Evolutionary conservation across 2,329 filamentous ascomycete species (phyloP).

Genomic region (Colletotrichum phormii): DNA sequence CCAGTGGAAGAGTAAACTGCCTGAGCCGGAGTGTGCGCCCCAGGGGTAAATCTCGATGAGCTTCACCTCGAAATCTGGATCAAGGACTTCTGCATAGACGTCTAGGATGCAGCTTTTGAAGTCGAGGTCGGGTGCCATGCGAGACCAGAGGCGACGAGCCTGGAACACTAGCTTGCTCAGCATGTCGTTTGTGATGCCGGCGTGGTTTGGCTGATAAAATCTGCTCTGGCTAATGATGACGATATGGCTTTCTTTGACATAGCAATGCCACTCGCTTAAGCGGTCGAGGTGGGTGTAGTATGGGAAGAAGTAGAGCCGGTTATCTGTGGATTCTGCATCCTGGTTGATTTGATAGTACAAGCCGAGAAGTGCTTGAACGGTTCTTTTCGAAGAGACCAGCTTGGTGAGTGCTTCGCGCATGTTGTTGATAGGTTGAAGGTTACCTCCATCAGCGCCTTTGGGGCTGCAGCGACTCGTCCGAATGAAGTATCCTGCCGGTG

Average conservation of each 20-base stretch:
- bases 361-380: neutral
- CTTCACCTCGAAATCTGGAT: neutral
- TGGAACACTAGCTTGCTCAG: neutral
- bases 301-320: neutral
- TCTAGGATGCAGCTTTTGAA: neutral
- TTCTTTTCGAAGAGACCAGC: neutral
- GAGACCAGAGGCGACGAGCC: accelerated
- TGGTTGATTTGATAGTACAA: accelerated
- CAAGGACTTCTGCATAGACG: neutral
- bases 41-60: neutral
- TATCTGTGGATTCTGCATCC: accelerated
- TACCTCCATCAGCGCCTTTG: no score
- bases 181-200: neutral
- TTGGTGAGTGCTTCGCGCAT: no score
- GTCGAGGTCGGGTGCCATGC: neutral
- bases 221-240: neutral
- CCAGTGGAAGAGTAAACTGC: neutral
- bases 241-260: neutral
- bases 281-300: neutral
- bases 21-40: neutral
- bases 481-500: neutral
- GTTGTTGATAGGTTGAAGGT: no score
- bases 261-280: neutral
- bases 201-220: neutral
- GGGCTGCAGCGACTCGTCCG: neutral